These are phyloP conservation scores for Cornus florida DNA, from an alignment of 148 eudicot species.

Conservation along the genomic window DNA sequence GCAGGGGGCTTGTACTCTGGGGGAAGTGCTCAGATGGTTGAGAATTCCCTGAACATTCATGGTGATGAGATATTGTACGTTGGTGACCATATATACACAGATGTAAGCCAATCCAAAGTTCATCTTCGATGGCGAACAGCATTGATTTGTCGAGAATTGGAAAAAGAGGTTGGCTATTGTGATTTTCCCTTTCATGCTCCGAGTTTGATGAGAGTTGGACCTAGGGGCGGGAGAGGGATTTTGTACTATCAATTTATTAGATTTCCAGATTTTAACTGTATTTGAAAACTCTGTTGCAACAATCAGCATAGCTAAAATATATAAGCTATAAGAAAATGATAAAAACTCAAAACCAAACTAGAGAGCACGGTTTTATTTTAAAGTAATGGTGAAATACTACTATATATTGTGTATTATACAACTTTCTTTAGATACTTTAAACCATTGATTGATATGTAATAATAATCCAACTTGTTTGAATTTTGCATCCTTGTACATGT, in stretches of 20 bases:
- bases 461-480: neutral
- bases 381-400: neutral
- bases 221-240: neutral
- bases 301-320: neutral
- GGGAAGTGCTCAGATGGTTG: slow-evolving; percentile 98
- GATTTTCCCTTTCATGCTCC: slow-evolving; percentile 10
- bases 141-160: slow-evolving; percentile 88
- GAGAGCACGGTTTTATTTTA: neutral
- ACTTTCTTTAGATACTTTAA: neutral
- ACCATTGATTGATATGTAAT: neutral
- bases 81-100: slow-evolving; percentile 97
- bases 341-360: neutral
- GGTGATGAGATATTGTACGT: slow-evolving; percentile 97
- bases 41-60: slow-evolving; percentile 79
- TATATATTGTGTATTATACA: neutral
- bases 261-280: neutral
- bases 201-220: neutral
- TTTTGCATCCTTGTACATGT: slow-evolving; percentile 1
- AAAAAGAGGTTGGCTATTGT: slow-evolving; percentile 68
- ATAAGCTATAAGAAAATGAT: neutral
- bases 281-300: neutral
- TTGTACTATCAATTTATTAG: neutral
- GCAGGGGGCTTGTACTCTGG: slow-evolving; percentile 96
- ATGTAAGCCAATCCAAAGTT: slow-evolving; percentile 95
- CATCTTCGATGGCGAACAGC: slow-evolving; percentile 98